Percentiles rank a stretch among this genome's conserved stretches.
Conservation (phyloP, 208 protist genomes). For the Herpetomonas samuelpessoai region DNA sequence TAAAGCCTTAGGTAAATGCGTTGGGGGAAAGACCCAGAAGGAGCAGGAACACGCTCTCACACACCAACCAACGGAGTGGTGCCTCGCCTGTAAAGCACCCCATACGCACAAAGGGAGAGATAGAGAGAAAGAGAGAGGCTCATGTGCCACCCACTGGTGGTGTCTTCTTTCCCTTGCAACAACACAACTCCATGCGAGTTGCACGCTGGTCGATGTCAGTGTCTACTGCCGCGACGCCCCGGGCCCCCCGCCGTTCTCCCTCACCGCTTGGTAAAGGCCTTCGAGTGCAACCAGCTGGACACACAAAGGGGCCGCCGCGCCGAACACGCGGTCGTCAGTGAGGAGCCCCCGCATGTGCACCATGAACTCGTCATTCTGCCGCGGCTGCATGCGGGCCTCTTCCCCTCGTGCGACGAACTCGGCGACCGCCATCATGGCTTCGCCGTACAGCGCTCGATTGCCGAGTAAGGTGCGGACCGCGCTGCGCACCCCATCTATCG, state of each 20-base stretch:
- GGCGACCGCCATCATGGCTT: slow-evolving; percentile 48
- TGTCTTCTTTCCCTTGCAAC: no score
- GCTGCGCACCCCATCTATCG: slow-evolving; percentile 40
- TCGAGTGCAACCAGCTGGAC: slow-evolving; percentile 68
- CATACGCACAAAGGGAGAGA: no score
- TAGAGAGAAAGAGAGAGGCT: no score
- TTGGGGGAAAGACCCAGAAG: no score
- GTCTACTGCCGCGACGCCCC: neutral
- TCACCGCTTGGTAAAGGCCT: slow-evolving; percentile 21
- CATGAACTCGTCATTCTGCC: slow-evolving; percentile 63
- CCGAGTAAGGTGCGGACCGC: slow-evolving; percentile 40
- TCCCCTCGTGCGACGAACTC: slow-evolving; percentile 48
- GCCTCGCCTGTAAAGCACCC: no score
- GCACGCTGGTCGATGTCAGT: no score
- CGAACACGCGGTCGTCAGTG: slow-evolving; percentile 44
- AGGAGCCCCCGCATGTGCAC: slow-evolving; percentile 42
- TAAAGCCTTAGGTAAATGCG: no score
- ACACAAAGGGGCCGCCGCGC: slow-evolving; percentile 55
- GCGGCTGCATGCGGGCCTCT: slow-evolving; percentile 40
- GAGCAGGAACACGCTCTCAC: no score
- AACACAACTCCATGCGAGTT: no score
- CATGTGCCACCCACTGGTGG: no score
- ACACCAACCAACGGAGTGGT: no score
- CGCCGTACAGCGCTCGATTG: slow-evolving; percentile 32
- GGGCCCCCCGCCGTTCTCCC: neutral